These are phyloP conservation scores for Scedosporium dehoogii DNA, from an alignment of 2,329 filamentous ascomycete species.

Conservation along the genomic window DNA sequence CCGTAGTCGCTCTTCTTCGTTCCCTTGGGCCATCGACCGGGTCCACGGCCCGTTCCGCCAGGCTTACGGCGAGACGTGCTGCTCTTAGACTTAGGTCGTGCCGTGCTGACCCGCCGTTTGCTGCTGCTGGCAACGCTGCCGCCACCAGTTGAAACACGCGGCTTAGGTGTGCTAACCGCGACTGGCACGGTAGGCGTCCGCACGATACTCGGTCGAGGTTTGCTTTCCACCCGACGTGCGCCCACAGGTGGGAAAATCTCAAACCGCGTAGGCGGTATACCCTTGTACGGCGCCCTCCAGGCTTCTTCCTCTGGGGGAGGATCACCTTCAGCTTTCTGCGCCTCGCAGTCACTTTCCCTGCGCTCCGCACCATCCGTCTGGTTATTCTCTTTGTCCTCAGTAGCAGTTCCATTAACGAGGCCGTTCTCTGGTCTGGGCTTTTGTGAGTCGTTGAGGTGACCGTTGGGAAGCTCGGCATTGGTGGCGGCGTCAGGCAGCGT, in stretches of 20 bases:
- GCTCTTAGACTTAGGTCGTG: constrained; percentile 30
- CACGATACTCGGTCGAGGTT: constrained; percentile 34
- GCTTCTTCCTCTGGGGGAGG: constrained; percentile 14
- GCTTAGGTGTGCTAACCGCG: neutral
- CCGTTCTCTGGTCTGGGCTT: neutral
- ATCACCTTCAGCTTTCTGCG: neutral
- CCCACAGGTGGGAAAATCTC: constrained; percentile 62
- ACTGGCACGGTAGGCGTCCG: constrained; percentile 22
- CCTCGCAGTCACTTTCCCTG: constrained; percentile 15
- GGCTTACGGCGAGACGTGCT: constrained; percentile 39
- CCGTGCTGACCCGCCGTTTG: constrained; percentile 20
- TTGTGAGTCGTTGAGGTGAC: constrained; percentile 7
- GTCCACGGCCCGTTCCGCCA: constrained; percentile 54
- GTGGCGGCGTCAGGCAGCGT: neutral
- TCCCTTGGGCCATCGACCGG: constrained; percentile 57
- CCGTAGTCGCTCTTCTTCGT: constrained; percentile 61
- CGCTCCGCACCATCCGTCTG: constrained; percentile 17
- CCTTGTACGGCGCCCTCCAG: constrained; percentile 39
- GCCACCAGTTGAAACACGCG: neutral
- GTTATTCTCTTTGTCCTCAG: constrained; percentile 16
- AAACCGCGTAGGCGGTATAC: constrained; percentile 62
- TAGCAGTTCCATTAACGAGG: neutral
- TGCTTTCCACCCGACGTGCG: constrained; percentile 33
- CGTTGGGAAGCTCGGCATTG: neutral
- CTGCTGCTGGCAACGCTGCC: constrained; percentile 2